phyloP scores from a whole-genome alignment of 139 green algal genomes.

The Parachlorella kessleri region DNA sequence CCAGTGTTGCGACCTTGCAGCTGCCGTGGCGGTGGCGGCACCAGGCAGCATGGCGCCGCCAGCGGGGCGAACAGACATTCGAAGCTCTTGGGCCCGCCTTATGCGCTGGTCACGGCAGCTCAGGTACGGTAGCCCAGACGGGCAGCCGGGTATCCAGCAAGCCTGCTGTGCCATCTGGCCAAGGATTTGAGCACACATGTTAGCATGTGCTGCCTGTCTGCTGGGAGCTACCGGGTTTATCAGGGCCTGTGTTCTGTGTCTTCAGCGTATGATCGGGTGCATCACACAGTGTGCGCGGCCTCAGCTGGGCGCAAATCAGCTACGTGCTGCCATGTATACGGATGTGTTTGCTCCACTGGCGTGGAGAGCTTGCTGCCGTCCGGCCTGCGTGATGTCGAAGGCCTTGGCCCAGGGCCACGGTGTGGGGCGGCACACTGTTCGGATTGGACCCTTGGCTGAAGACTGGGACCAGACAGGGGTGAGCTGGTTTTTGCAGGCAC shows the following conservation, averaged over 20 bases:
- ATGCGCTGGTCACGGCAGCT: slow-evolving; percentile 89
- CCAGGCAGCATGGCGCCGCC: slow-evolving; percentile 27
- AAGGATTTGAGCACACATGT: neutral
- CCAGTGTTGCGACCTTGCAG: neutral
- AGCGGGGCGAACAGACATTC: slow-evolving; percentile 69
- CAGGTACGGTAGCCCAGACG: neutral
- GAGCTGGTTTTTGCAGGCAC: neutral
- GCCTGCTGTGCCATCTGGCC: neutral
- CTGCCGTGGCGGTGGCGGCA: neutral
- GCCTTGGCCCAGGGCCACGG: neutral
- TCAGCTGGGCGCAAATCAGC: too few relatives aligned
- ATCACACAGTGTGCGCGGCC: too few relatives aligned
- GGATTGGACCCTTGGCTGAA: too few relatives aligned
- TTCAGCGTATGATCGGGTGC: too few relatives aligned
- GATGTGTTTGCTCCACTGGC: too few relatives aligned
- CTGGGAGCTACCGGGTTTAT: neutral
- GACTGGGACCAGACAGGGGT: too few relatives aligned
- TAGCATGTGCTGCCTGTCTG: neutral
- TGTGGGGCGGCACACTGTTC: too few relatives aligned
- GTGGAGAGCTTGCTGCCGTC: too few relatives aligned
- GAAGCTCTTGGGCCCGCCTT: slow-evolving; percentile 75
- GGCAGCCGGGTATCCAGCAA: too few relatives aligned
- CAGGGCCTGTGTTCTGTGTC: neutral
- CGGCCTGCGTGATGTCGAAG: neutral
- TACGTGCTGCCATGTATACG: too few relatives aligned